phyloP scores from a whole-genome alignment of 371 early-diverging fungal genomes.

The Gilbertella persicaria region DNA sequence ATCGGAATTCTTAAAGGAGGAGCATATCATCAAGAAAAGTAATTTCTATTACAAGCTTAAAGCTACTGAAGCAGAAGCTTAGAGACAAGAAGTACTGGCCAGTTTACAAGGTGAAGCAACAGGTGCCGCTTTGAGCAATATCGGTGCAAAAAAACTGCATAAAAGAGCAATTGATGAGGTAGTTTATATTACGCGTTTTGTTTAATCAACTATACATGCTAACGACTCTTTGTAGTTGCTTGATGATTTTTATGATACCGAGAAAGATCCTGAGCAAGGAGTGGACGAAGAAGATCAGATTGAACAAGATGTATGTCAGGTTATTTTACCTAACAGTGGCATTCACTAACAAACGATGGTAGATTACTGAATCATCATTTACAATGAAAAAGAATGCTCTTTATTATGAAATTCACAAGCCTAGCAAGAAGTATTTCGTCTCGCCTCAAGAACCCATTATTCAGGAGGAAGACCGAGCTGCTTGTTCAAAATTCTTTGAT shows the following conservation, averaged over 20 bases:
- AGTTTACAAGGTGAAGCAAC: slow-evolving; percentile 3
- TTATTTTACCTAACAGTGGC: neutral
- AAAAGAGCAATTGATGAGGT: slow-evolving; percentile 4
- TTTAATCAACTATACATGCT: neutral
- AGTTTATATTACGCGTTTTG: neutral
- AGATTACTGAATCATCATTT: neutral
- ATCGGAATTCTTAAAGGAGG: neutral
- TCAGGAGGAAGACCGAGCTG: neutral
- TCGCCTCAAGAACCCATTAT: slow-evolving; percentile 7
- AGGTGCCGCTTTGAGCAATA: slow-evolving; percentile 1
- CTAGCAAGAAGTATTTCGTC: neutral
- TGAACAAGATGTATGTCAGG: neutral
- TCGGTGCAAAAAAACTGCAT: neutral
- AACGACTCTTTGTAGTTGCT: neutral
- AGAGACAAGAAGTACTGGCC: slow-evolving; percentile 8
- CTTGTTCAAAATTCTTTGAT: slow-evolving; percentile 1
- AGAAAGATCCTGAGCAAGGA: no score
- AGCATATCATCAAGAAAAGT: neutral
- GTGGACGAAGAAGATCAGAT: neutral
- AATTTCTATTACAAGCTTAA: slow-evolving; percentile 1
- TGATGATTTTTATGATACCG: no score
- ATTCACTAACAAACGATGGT: neutral
- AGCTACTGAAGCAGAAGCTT: slow-evolving; percentile 2
- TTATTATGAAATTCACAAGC: neutral
- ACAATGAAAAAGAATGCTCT: neutral